phyloP scores from a whole-genome alignment of 108 stramenopile species.

The Conticribra guillardii region DNA sequence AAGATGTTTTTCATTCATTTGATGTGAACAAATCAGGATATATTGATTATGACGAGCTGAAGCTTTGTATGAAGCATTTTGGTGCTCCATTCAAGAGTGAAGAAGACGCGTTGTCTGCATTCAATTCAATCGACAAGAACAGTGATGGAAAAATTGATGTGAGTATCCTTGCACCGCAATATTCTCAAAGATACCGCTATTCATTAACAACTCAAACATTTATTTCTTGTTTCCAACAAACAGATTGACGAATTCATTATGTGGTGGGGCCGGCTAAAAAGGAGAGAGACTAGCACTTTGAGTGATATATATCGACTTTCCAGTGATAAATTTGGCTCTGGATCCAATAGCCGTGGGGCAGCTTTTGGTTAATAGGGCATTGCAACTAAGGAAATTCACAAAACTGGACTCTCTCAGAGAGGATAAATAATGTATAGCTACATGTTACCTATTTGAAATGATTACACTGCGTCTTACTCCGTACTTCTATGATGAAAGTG shows the following conservation, averaged over 20 bases:
- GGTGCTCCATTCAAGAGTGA: conserved; percentile 13
- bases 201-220: too few relatives aligned
- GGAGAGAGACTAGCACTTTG: conserved; percentile 1
- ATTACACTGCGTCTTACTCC: too few relatives aligned
- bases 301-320: conserved; percentile 19
- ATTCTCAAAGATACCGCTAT: too few relatives aligned
- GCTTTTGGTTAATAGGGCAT: conserved; percentile 9
- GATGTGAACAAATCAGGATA: conserved; percentile 18
- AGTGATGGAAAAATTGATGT: conserved; percentile 10
- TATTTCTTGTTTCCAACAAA: too few relatives aligned
- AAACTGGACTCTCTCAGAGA: not conserved
- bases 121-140: conserved; percentile 20
- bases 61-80: conserved; percentile 16
- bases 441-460: too few relatives aligned
- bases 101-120: conserved; percentile 1
- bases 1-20: conserved; percentile 19
- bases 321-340: conserved; percentile 2
- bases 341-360: not conserved
- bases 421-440: not conserved
- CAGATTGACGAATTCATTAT: conserved; percentile 9
- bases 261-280: conserved; percentile 1
- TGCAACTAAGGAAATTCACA: not conserved
- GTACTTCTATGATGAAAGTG: too few relatives aligned
- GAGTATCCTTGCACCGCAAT: too few relatives aligned
- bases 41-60: conserved; percentile 14